Base-by-base conservation (phyloP, 2,329 filamentous ascomycete species). In the Microascus cirrosus region DNA sequence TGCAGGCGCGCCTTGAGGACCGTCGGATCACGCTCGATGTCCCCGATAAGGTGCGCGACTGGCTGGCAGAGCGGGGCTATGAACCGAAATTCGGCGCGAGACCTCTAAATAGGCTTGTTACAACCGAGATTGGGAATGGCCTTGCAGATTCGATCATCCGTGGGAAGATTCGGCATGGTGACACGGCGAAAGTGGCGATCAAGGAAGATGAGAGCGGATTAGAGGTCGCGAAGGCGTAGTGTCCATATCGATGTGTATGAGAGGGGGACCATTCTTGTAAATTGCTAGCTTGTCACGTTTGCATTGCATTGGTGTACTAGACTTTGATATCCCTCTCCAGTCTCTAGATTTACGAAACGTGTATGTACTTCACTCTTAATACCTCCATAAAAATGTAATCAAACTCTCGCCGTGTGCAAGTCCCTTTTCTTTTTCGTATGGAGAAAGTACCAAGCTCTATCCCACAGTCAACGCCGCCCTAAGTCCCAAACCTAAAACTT, bases 131-230 rank as follows among this genome's bases (percentile, higher is more conserved):
- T 63, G 86, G 89, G 60, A 96, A 96, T 69, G 80, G 84, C 3
- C 78, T 97, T 45, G 94, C 94, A 0, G 92, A 96, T 67, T 88
- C 87, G 74, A 95, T 99, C 65, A 97, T 97, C 65, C 80, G 88
- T 58, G 94, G 94, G 22, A 77, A 90, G 70, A 73, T 97, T 60
- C 87, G 85, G 70, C 82, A 77, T 59, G 91, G 90, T 1, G 85
- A 95, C 65, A 80, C 74, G 2, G 93, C 88, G 4, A 79, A 78
- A 59, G 87, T 96, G 13, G 75, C 74, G 54, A 77, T 96, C 59
- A 86, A 82, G 57, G 79, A 82, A 13, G 83, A 84, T 60, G 79
- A 77, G 36, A 73, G 77, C 50, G 81, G 80, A 0, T 69, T 90
- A 57, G 77, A 81, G 45, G 76, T 89, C 24, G 50, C 63, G 5